These are phyloP conservation scores for Lasiodiplodia citricola DNA, from an alignment of 2,329 filamentous ascomycete genomes.

Conservation along the genomic window DNA sequence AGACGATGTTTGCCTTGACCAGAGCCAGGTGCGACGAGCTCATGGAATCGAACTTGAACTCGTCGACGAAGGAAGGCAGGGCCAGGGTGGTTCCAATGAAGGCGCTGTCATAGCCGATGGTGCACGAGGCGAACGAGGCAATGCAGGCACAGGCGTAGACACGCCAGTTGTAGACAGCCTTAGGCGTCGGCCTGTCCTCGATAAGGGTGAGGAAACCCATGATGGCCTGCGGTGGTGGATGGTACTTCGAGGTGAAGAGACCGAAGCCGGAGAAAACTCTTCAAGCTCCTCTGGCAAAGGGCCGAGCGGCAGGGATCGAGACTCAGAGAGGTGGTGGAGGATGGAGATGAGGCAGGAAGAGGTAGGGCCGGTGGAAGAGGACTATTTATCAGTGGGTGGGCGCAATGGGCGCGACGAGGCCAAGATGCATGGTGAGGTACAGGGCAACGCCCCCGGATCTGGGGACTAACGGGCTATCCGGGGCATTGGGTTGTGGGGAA, in stretches of 20 bases:
- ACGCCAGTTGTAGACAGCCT: conserved; percentile 65
- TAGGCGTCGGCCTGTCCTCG: conserved; percentile 58
- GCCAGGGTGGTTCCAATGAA: conserved; percentile 80
- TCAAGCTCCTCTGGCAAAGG: conserved; percentile 3
- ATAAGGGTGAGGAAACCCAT: conserved; percentile 45
- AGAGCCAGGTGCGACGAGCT: conserved; percentile 57
- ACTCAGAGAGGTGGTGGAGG: background rate
- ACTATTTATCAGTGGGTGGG: conserved; percentile 14
- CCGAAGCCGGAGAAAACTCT: background rate
- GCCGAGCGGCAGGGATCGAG: background rate
- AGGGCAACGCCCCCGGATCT: conserved; percentile 17
- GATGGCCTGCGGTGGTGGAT: conserved; percentile 20
- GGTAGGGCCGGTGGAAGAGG: background rate
- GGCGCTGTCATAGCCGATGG: conserved; percentile 70
- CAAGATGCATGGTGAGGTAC: conserved; percentile 8
- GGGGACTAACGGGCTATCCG: conserved; percentile 6
- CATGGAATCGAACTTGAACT: conserved; percentile 68
- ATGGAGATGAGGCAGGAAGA: background rate
- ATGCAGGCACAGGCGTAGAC: conserved; percentile 61
- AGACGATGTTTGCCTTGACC: conserved; percentile 77
- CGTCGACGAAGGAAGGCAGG: conserved; percentile 69
- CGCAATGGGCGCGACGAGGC: background rate
- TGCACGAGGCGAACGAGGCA: conserved; percentile 63
- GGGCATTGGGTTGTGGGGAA: conserved; percentile 10
- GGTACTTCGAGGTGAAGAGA: background rate